Evolutionary conservation across 805 yeast genomes (phyloP).

Genomic region (Candida andamanensis): DNA sequence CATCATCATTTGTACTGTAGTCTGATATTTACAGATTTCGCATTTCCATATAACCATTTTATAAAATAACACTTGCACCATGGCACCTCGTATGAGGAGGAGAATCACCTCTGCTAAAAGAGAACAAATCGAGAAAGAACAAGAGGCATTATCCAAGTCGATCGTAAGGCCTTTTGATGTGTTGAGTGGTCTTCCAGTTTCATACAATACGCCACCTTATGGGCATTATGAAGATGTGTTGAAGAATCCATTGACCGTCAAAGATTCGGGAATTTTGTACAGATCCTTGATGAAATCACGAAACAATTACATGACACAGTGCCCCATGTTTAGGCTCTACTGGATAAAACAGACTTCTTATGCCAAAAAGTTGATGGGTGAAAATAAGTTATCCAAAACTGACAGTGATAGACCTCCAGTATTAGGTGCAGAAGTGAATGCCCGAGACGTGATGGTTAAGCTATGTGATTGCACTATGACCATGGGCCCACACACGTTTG

Average conservation of each 20-base stretch:
- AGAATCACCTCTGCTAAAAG: constrained; percentile 38
- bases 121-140: constrained; percentile 40
- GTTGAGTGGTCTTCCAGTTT: constrained; percentile 62
- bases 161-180: constrained; percentile 61
- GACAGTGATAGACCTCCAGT: constrained; percentile 28
- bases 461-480: constrained; percentile 68
- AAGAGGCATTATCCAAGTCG: constrained; percentile 27
- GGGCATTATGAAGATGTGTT: constrained; percentile 45
- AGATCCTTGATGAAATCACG: constrained; percentile 72
- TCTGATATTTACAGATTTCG: no score
- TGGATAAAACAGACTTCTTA: constrained; percentile 73
- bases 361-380: constrained; percentile 36
- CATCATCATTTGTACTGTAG: no score
- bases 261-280: constrained; percentile 69
- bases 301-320: constrained; percentile 50
- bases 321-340: constrained; percentile 65
- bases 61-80: constrained; percentile 7
- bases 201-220: constrained; percentile 59
- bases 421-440: constrained; percentile 41
- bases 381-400: constrained; percentile 13
- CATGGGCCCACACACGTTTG: constrained; percentile 82
- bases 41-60: constrained; percentile 1
- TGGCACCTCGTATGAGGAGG: constrained; percentile 42
- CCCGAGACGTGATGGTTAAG: constrained; percentile 85
- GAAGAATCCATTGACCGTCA: constrained; percentile 60